Evolutionary conservation across 108 stramenopile species (phyloP).

Genomic region (Cylindrotheca closterium): DNA sequence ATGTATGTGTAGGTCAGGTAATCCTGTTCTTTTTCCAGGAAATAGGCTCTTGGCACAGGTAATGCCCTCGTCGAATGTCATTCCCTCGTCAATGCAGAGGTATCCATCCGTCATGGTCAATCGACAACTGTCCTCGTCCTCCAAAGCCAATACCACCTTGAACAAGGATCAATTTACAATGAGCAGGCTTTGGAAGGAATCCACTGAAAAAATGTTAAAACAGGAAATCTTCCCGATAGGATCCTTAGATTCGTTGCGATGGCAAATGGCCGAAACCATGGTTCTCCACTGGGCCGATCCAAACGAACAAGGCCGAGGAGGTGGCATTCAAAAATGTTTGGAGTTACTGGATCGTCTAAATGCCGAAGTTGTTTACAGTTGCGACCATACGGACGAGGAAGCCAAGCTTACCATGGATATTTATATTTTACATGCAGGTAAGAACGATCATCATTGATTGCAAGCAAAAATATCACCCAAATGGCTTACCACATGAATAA

Average conservation of each 20-base stretch:
- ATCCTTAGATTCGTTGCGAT: constrained; percentile 21
- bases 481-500: not conserved
- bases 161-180: too few relatives aligned
- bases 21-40: too few relatives aligned
- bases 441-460: too few relatives aligned
- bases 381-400: too few relatives aligned
- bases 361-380: constrained; percentile 6
- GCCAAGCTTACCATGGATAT: constrained; percentile 5
- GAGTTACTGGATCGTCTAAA: constrained; percentile 24
- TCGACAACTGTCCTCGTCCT: too few relatives aligned
- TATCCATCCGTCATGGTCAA: too few relatives aligned
- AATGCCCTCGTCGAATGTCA: too few relatives aligned
- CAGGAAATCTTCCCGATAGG: not conserved
- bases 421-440: constrained; percentile 26
- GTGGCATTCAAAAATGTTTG: constrained; percentile 8
- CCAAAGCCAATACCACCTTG: too few relatives aligned
- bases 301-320: not conserved
- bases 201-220: constrained; percentile 8
- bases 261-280: constrained; percentile 28
- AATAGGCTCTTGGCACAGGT: too few relatives aligned
- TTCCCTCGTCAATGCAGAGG: too few relatives aligned
- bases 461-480: not conserved
- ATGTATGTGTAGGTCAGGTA: too few relatives aligned
- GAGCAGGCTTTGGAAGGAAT: constrained; percentile 16
- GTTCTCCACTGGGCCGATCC: constrained; percentile 24